These are phyloP conservation scores for Suhomyces faveliae DNA, from an alignment of 805 yeast species.

Conservation along the genomic window DNA sequence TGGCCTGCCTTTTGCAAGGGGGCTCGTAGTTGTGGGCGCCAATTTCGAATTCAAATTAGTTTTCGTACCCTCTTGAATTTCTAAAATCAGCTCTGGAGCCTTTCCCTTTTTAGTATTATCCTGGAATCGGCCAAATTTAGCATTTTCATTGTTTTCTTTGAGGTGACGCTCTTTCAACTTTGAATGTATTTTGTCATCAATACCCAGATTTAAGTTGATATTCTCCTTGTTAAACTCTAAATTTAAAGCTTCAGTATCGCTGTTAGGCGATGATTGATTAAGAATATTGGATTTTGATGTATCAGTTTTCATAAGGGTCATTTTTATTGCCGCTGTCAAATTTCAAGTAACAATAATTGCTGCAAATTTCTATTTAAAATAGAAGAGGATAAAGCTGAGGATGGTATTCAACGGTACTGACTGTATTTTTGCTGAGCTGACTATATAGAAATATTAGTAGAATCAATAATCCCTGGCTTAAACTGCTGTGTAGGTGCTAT, in stretches of 20 bases:
- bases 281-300: not conserved
- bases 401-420: not conserved
- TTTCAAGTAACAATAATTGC: not conserved
- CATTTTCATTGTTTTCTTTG: not conserved
- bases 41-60: not conserved
- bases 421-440: not conserved
- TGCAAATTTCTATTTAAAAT: not conserved
- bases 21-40: not conserved
- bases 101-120: not conserved
- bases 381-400: not conserved
- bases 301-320: not conserved
- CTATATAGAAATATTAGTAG: not conserved
- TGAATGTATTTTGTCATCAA: not conserved
- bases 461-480: not conserved
- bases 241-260: not conserved
- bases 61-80: not conserved
- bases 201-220: not conserved
- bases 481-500: not conserved
- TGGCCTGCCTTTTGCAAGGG: constrained; percentile 53
- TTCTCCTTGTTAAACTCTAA: not conserved
- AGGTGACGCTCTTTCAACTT: not conserved
- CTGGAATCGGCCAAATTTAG: not conserved
- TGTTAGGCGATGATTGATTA: not conserved
- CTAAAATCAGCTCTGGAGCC: not conserved
- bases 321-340: not conserved